Evolutionary conservation across 1,284 basidiomycete genomes (phyloP).

Genomic region (Trichosporon sp.): DNA sequence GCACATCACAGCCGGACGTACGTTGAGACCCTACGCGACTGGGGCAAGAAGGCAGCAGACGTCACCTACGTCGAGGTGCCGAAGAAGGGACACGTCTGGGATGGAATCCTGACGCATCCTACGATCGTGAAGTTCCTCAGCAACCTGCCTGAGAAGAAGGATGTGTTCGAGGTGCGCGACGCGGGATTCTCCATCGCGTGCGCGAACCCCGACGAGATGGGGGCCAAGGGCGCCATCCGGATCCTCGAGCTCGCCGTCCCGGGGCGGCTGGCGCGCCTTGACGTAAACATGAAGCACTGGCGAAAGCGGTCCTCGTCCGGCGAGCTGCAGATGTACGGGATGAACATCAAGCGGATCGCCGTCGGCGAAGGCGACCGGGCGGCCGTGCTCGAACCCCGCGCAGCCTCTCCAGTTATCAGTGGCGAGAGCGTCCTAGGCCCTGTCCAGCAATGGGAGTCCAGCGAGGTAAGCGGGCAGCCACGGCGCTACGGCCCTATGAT

Average conservation of each 20-base stretch:
- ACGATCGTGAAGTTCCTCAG: slow-evolving; percentile 37
- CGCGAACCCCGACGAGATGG: slow-evolving; percentile 49
- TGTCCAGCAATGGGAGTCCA: not conserved
- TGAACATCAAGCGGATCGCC: slow-evolving; percentile 36
- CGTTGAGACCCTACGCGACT: slow-evolving; percentile 27
- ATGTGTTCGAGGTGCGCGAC: slow-evolving; percentile 25
- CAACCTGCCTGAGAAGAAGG: slow-evolving; percentile 18
- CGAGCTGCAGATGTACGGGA: slow-evolving; percentile 28
- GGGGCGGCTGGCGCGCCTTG: slow-evolving; percentile 41
- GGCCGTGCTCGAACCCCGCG: not conserved
- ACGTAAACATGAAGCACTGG: slow-evolving; percentile 42
- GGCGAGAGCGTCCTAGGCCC: not conserved
- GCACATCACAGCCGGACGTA: slow-evolving; percentile 41
- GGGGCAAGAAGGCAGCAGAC: slow-evolving; percentile 15
- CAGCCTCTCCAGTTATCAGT: no score
- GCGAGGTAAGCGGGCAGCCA: not conserved
- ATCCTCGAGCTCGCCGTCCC: slow-evolving; percentile 47
- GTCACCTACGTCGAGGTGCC: slow-evolving; percentile 42
- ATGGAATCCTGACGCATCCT: slow-evolving; percentile 40
- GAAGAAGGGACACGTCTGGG: slow-evolving; percentile 47
- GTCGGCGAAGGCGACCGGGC: not conserved
- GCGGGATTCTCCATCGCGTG: slow-evolving; percentile 45
- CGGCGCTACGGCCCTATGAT: slow-evolving; percentile 59
- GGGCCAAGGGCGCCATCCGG: slow-evolving; percentile 44
- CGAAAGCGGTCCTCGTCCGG: not conserved